Conservation (phyloP, 495 filamentous ascomycete genomes). For the Lindgomyces ingoldianus region DNA sequence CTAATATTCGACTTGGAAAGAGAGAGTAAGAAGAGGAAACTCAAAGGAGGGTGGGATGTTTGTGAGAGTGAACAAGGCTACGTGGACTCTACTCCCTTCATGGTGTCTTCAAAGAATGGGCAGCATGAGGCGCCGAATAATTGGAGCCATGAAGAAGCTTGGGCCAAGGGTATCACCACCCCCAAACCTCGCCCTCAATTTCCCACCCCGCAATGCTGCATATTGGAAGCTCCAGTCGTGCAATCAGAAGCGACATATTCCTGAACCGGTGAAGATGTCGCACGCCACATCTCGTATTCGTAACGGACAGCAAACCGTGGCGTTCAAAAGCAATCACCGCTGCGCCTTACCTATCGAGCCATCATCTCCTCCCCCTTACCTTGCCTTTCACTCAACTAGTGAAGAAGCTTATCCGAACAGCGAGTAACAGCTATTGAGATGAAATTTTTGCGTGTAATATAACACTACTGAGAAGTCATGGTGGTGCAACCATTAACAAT, state of each 20-base stretch:
- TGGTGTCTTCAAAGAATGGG: too few relatives aligned
- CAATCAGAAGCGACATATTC: neutral
- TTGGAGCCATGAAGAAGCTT: neutral
- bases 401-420: neutral
- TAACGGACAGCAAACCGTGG: neutral
- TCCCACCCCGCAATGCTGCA: neutral
- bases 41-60: too few relatives aligned
- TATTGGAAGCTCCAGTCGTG: neutral
- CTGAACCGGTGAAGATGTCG: neutral
- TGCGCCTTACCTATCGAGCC: neutral
- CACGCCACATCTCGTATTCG: neutral
- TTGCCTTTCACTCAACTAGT: neutral
- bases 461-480: too few relatives aligned
- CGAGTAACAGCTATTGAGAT: too few relatives aligned
- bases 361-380: neutral
- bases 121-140: too few relatives aligned
- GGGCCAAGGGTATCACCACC: too few relatives aligned
- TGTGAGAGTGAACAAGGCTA: too few relatives aligned
- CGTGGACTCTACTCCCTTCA: too few relatives aligned
- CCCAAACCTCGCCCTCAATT: neutral
- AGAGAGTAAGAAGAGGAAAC: too few relatives aligned
- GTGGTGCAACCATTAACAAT: too few relatives aligned
- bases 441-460: too few relatives aligned
- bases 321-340: neutral
- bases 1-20: too few relatives aligned